Evolutionary conservation across 257 asterid species (phyloP).

Genomic region (Knoxia roxburghii): DNA sequence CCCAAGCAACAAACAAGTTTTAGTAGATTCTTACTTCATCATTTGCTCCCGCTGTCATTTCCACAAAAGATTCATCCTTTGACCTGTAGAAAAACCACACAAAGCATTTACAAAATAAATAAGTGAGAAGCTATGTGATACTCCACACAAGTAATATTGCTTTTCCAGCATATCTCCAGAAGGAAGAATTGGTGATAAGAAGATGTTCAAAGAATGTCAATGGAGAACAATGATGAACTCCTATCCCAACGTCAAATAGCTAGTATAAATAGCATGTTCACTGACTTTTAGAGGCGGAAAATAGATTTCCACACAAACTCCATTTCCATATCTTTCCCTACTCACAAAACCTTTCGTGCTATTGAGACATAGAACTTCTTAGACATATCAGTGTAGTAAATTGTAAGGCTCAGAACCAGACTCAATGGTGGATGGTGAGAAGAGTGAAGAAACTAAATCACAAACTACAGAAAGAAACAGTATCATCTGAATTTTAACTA

Average conservation of each 20-base stretch:
- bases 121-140: background rate
- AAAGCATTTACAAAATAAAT: background rate
- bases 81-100: conserved; percentile 41
- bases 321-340: background rate
- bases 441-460: background rate
- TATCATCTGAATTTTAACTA: background rate
- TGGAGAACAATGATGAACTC: background rate
- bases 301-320: background rate
- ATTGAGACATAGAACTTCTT: conserved; percentile 1
- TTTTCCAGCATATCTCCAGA: background rate
- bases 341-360: background rate
- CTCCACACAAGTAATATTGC: background rate
- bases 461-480: background rate
- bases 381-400: background rate
- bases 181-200: background rate
- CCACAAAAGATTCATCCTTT: conserved; percentile 64
- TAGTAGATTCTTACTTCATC: conserved; percentile 53
- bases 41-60: conserved; percentile 87
- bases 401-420: background rate
- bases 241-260: background rate
- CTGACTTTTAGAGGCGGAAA: background rate
- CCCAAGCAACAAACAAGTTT: conserved; percentile 9
- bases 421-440: background rate
- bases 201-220: background rate
- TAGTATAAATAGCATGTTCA: background rate